Percentiles rank a stretch among this genome's conserved stretches.
Conservation (phyloP, 768 basidiomycete genomes). For the Coprinopsis marcescibilis region DNA sequence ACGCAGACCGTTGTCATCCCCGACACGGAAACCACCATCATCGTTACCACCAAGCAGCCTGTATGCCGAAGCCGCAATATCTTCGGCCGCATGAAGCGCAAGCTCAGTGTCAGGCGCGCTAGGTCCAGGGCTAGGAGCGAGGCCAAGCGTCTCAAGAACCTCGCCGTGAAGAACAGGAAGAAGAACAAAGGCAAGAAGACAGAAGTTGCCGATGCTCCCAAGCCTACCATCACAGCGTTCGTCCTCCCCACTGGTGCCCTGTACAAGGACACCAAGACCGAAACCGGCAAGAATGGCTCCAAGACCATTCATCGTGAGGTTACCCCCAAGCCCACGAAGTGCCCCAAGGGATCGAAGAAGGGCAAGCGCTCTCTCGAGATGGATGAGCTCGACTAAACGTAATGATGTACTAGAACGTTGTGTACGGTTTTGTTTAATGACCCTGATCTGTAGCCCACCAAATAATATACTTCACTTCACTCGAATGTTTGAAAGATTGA, state of each 20-base stretch:
- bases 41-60: not conserved
- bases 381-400: conserved; percentile 16
- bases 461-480: too few species aligned
- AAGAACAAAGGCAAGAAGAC: not conserved
- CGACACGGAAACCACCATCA: conserved; percentile 13
- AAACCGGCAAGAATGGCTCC: conserved; percentile 16
- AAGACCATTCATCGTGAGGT: conserved; percentile 20
- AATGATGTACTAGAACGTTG: not conserved
- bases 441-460: not conserved
- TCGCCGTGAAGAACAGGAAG: not conserved
- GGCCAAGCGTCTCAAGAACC: too few species aligned
- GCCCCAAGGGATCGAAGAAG: conserved; percentile 15
- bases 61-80: too few species aligned
- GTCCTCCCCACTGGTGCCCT: not conserved
- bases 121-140: too few species aligned
- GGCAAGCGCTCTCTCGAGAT: conserved; percentile 12
- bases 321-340: conserved; percentile 18
- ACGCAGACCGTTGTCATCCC: too few species aligned
- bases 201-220: too few species aligned
- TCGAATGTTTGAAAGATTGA: too few species aligned
- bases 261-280: conserved; percentile 6
- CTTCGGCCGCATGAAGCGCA: too few species aligned
- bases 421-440: too few species aligned
- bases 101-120: too few species aligned
- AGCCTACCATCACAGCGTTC: not conserved